phyloP scores from a whole-genome alignment of 495 filamentous ascomycete species.

The Aspergillus heteromorphus region DNA sequence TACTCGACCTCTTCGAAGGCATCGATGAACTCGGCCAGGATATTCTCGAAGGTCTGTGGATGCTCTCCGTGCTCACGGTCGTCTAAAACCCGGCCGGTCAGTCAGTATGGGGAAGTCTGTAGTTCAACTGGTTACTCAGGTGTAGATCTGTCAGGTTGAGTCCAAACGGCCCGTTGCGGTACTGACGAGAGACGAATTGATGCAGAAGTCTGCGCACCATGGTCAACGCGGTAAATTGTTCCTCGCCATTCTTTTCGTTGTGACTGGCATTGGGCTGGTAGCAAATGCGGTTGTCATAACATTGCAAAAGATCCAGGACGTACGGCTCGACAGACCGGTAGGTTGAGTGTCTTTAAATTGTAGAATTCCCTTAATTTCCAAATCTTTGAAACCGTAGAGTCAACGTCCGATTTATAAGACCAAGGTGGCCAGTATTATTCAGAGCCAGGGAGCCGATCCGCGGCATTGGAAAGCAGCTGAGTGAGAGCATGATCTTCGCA shows the following conservation, averaged over 20 bases:
- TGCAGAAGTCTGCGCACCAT: background rate
- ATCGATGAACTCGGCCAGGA: conserved; percentile 9
- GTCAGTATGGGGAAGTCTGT: conserved; percentile 25
- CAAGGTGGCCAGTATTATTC: conserved; percentile 19
- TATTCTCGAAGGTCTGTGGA: conserved; percentile 2
- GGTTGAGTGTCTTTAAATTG: conserved; percentile 19
- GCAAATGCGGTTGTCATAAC: background rate
- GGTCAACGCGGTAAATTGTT: background rate
- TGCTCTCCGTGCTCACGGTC: conserved; percentile 4
- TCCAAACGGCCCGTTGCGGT: conserved; percentile 20
- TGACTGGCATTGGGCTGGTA: background rate
- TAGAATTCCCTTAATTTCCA: conserved; percentile 30
- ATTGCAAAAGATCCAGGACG: background rate
- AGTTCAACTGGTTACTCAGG: conserved; percentile 25
- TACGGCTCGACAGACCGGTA: conserved; percentile 21
- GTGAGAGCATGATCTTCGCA: conserved; percentile 25
- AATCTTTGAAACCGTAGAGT: conserved; percentile 18
- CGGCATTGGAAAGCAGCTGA: conserved; percentile 21
- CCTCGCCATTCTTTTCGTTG: background rate
- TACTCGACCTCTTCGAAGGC: conserved; percentile 12
- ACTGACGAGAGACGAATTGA: conserved; percentile 15
- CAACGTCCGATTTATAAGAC: conserved; percentile 30
- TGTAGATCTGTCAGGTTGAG: conserved; percentile 22
- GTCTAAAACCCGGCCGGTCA: conserved; percentile 22
- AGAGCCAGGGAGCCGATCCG: conserved; percentile 34